phyloP scores from a whole-genome alignment of 345 rosid genomes.

The Capsella bursapastoris region DNA sequence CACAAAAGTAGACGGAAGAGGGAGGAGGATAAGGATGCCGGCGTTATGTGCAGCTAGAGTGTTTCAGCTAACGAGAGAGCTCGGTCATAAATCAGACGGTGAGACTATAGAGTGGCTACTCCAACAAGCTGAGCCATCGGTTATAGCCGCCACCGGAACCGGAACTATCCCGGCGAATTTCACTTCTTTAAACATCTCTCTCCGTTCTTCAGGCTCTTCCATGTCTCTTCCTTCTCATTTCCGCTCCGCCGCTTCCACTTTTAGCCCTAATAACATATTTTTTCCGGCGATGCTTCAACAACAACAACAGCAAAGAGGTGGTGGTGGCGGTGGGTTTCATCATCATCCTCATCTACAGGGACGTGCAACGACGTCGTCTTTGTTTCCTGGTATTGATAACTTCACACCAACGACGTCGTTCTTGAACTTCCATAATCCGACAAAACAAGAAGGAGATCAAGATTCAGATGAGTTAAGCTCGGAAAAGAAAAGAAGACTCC shows the following conservation, averaged over 20 bases:
- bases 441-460: conserved; percentile 65
- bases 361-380: conserved; percentile 44
- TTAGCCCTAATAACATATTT: conserved; percentile 48
- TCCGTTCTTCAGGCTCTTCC: conserved; percentile 88
- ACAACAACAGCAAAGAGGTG: conserved; percentile 26
- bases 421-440: conserved; percentile 72
- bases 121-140: conserved; percentile 97
- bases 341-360: conserved; percentile 36
- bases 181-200: conserved; percentile 88
- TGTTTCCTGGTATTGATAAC: conserved; percentile 41
- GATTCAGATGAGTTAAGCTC: conserved; percentile 50
- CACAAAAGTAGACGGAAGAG: conserved; percentile 96
- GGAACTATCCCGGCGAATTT: conserved; percentile 98
- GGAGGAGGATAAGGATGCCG: conserved; percentile 97
- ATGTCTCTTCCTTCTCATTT: conserved; percentile 89
- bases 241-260: conserved; percentile 63
- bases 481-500: conserved; percentile 67
- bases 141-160: conserved; percentile 96
- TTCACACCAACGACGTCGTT: conserved; percentile 58
- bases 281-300: conserved; percentile 36
- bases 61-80: conserved; percentile 88
- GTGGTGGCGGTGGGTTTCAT: conserved; percentile 26
- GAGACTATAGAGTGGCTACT: conserved; percentile 99
- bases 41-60: conserved; percentile 99
- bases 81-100: conserved; percentile 94